Conservation (phyloP, 176 grass and related monocot genomes). For the Aegilops umbellulata region DNA sequence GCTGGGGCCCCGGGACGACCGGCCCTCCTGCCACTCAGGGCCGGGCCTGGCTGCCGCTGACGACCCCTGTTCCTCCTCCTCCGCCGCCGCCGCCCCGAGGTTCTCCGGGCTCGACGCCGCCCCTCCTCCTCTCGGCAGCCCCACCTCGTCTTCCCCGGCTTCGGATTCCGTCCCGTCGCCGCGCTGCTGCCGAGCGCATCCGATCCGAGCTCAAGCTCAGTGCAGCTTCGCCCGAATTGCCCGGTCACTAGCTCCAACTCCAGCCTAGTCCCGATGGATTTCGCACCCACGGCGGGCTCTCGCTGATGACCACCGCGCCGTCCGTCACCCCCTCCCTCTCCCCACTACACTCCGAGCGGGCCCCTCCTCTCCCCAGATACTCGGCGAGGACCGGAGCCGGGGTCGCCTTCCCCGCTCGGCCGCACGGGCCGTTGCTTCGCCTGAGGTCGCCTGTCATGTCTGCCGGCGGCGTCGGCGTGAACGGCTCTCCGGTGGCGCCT, state of each 20-base stretch:
- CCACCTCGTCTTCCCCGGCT: neutral
- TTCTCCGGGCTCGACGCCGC: neutral
- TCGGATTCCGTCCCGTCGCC: neutral
- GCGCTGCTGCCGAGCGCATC: neutral
- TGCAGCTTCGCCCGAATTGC: neutral
- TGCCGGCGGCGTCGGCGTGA: neutral
- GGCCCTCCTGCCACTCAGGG: no score
- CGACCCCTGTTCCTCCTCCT: neutral
- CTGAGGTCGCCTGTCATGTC: neutral
- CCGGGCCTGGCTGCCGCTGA: neutral
- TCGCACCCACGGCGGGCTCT: neutral
- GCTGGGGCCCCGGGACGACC: no score
- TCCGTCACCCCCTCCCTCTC: neutral
- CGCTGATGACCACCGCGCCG: slow-evolving; percentile 20
- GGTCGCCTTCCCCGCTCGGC: neutral
- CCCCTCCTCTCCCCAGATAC: neutral
- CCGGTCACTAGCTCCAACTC: neutral
- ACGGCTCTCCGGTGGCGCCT: neutral
- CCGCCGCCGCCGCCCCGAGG: neutral
- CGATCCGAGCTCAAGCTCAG: neutral
- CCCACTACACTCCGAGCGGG: neutral
- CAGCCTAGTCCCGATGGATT: neutral
- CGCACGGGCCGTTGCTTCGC: neutral
- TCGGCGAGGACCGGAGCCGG: neutral
- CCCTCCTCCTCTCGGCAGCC: neutral